These are phyloP conservation scores for Mycena maculata DNA, from an alignment of 768 basidiomycete genomes.

Conservation along the genomic window DNA sequence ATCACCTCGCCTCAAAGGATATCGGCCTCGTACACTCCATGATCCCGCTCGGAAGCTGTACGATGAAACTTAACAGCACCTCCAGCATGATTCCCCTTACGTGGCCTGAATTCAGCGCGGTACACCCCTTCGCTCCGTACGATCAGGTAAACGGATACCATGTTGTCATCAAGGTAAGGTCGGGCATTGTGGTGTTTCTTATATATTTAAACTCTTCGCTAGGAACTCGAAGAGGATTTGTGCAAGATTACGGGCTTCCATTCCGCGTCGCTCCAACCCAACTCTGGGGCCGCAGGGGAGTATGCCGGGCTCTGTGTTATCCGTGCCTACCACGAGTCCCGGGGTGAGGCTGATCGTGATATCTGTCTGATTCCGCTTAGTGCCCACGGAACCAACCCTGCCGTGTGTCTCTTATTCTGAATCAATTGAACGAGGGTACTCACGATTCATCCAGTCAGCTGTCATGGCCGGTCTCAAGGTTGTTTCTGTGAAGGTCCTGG, in stretches of 20 bases:
- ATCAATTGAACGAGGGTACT: conserved; percentile 30
- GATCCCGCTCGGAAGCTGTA: conserved; percentile 96
- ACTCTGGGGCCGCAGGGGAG: conserved; percentile 98
- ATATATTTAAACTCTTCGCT: neutral
- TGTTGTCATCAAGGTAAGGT: conserved; percentile 76
- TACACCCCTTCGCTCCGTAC: conserved; percentile 93
- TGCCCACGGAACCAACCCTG: conserved; percentile 98
- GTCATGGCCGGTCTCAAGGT: conserved; percentile 98
- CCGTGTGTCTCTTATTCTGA: conserved; percentile 62
- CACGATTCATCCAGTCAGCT: conserved; percentile 74
- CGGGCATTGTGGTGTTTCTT: neutral
- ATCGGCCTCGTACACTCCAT: conserved; percentile 94
- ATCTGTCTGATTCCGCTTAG: conserved; percentile 95
- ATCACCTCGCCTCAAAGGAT: conserved; percentile 94
- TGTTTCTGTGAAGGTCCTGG: conserved; percentile 90
- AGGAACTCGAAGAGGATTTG: conserved; percentile 93
- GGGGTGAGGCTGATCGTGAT: conserved; percentile 86
- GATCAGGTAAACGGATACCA: conserved; percentile 93
- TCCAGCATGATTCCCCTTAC: conserved; percentile 98
- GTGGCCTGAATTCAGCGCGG: conserved; percentile 89
- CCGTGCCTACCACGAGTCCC: conserved; percentile 92
- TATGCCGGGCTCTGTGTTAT: conserved; percentile 97
- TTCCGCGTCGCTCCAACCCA: conserved; percentile 96
- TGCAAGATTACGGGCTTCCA: conserved; percentile 97
- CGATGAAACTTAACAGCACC: conserved; percentile 98